phyloP scores from a whole-genome alignment of 768 basidiomycete genomes.

The Pulveroboletus sp. region DNA sequence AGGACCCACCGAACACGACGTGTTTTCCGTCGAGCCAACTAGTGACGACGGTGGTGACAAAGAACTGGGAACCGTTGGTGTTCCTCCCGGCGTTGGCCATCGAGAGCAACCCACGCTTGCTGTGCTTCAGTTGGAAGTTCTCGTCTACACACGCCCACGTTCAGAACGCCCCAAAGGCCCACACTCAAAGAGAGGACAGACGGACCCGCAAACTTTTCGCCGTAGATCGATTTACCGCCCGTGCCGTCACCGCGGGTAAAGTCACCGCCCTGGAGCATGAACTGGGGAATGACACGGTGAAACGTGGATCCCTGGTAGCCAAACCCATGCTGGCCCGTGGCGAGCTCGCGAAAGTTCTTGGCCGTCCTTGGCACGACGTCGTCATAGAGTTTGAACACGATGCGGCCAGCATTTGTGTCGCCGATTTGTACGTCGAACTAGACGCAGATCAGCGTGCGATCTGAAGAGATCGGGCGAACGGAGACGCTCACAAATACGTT shows the following conservation, averaged over 20 bases:
- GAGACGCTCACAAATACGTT: constrained; percentile 17
- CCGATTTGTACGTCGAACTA: constrained; percentile 66
- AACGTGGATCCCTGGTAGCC: constrained; percentile 67
- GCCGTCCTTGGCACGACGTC: constrained; percentile 69
- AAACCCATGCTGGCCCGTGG: constrained; percentile 67
- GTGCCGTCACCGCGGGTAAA: constrained; percentile 69
- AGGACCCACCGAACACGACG: constrained; percentile 15
- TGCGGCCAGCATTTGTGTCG: constrained; percentile 41
- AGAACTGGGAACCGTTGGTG: constrained; percentile 90
- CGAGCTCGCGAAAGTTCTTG: constrained; percentile 85
- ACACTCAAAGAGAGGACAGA: too few species aligned
- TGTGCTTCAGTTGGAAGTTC: constrained; percentile 77
- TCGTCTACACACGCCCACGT: constrained; percentile 54
- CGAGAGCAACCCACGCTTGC: constrained; percentile 59
- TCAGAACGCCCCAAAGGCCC: background rate
- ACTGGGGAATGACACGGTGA: constrained; percentile 80
- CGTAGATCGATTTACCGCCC: constrained; percentile 79
- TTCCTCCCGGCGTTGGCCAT: constrained; percentile 80
- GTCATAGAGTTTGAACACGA: constrained; percentile 86
- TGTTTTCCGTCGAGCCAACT: constrained; percentile 11
- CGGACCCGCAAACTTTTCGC: constrained; percentile 59
- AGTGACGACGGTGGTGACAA: constrained; percentile 79
- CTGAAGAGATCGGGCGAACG: background rate
- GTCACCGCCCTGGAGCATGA: constrained; percentile 92
- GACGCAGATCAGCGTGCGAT: background rate